phyloP scores from a whole-genome alignment of 176 grass and related monocot genomes.

The Chrysopogon serrulatus region DNA sequence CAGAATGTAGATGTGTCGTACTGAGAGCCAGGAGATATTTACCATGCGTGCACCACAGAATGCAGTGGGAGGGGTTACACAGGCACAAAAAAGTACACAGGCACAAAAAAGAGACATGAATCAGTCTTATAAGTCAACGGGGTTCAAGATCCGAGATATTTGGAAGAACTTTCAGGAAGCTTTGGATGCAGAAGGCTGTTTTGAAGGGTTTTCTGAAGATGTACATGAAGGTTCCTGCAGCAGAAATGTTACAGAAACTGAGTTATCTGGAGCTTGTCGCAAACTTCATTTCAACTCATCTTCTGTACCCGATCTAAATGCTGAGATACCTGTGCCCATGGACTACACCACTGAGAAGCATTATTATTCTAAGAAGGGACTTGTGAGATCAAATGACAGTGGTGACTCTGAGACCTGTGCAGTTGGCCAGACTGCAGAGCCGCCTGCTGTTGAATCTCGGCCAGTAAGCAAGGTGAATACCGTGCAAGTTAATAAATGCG shows the following conservation, averaged over 20 bases:
- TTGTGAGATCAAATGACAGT: constrained; percentile 68
- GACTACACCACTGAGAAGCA: constrained; percentile 48
- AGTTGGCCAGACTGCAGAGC: constrained; percentile 33
- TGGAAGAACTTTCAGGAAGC: constrained; percentile 63
- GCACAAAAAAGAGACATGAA: constrained; percentile 44
- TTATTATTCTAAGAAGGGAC: constrained; percentile 43
- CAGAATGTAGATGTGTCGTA: constrained; percentile 91
- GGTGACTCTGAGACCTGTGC: constrained; percentile 77
- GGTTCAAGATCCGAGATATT: constrained; percentile 78
- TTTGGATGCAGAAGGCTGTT: constrained; percentile 63
- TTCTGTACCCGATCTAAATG: constrained; percentile 82
- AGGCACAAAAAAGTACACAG: too few relatives aligned
- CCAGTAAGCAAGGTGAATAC: constrained; percentile 29
- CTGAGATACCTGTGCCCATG: constrained; percentile 43
- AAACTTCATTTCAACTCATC: constrained; percentile 65
- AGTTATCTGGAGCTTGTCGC: constrained; percentile 57
- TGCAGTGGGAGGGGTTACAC: constrained; percentile 20
- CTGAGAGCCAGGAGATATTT: constrained; percentile 69
- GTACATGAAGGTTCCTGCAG: constrained; percentile 59
- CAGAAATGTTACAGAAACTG: constrained; percentile 47
- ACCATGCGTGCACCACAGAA: constrained; percentile 33
- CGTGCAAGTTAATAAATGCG: constrained; percentile 5
- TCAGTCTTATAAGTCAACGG: constrained; percentile 51
- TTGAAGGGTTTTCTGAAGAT: constrained; percentile 53
- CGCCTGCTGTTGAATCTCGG: constrained; percentile 56